phyloP scores from a whole-genome alignment of 331 rosid species.

The Dryas integrifolia region DNA sequence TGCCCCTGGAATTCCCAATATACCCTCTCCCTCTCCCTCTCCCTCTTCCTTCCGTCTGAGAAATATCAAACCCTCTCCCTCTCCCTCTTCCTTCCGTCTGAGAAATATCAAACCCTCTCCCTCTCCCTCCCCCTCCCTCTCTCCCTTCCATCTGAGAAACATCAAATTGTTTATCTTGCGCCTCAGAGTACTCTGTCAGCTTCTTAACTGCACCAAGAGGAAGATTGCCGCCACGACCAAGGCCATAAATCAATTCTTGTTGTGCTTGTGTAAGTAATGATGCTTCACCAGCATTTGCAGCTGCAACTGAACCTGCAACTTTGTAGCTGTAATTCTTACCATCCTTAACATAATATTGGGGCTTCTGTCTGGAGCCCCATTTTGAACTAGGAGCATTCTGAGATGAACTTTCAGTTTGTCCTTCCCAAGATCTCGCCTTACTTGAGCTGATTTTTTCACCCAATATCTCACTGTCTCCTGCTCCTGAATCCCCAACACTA shows the following conservation, averaged over 20 bases:
- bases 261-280: constrained; percentile 57
- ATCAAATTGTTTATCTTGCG: constrained; percentile 39
- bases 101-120: not conserved
- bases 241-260: constrained; percentile 76
- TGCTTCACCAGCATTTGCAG: constrained; percentile 78
- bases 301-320: constrained; percentile 85
- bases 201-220: constrained; percentile 86
- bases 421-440: constrained; percentile 40
- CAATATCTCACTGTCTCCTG: constrained; percentile 56
- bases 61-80: not conserved
- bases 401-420: constrained; percentile 36
- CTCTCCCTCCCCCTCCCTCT: constrained; percentile 9
- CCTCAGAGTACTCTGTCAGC: constrained; percentile 51
- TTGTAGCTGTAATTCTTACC: constrained; percentile 98
- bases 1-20: constrained; percentile 42
- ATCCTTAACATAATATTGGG: constrained; percentile 90
- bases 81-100: too few relatives aligned
- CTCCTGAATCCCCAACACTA: constrained; percentile 75
- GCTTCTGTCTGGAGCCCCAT: constrained; percentile 88
- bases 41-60: too few relatives aligned
- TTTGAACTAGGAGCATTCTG: constrained; percentile 53
- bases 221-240: constrained; percentile 93
- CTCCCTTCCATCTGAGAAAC: constrained; percentile 49
- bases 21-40: not conserved
- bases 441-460: constrained; percentile 38